Conservation (phyloP, 163 green algal species). For the Chlamydomonas reinhardtii region DNA sequence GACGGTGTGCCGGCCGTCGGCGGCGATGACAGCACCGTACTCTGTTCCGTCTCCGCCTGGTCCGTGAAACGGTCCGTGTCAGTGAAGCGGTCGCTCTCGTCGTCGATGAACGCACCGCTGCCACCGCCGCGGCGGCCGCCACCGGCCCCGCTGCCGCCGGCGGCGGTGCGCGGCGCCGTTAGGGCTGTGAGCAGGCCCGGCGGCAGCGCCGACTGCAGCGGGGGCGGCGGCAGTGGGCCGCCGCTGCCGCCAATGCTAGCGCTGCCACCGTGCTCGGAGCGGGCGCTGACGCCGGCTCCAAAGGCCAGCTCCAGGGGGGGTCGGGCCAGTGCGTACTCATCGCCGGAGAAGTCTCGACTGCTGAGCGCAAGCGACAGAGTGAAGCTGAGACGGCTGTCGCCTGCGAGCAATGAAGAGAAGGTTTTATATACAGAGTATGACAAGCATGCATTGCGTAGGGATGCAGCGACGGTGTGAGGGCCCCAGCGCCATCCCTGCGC, state of each 20-base stretch:
- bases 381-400: constrained; percentile 11
- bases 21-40: neutral
- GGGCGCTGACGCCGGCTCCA: neutral
- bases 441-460: too few relatives aligned
- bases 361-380: constrained; percentile 17
- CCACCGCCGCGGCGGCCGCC: neutral
- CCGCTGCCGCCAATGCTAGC: neutral
- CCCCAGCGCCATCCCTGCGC: too few relatives aligned
- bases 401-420: too few relatives aligned
- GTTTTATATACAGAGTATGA: too few relatives aligned
- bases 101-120: neutral
- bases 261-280: neutral
- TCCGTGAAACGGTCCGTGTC: constrained; percentile 28
- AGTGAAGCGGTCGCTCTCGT: constrained; percentile 2
- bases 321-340: constrained; percentile 1
- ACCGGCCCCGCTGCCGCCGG: neutral
- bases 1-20: neutral
- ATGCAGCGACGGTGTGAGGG: too few relatives aligned
- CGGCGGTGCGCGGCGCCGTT: constrained; percentile 13
- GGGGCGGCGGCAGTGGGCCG: neutral
- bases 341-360: neutral
- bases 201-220: neutral
- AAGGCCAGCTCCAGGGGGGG: constrained; percentile 36
- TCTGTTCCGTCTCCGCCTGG: constrained; percentile 6
- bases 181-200: constrained; percentile 27